Conservation (phyloP, 306 rosid species). For the Coriaria nepalensis region DNA sequence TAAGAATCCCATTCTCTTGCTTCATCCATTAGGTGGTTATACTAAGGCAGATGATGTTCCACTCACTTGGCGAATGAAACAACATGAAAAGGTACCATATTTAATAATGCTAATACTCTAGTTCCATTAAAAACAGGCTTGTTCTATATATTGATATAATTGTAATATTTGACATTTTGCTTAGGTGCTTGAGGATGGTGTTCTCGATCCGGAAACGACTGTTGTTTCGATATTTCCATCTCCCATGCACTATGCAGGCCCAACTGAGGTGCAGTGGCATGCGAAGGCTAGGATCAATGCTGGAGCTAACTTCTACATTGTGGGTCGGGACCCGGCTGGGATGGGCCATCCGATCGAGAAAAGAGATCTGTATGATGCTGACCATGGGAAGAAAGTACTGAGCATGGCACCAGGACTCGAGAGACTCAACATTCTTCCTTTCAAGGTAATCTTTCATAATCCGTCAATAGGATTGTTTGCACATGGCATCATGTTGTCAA, state of each 20-base stretch:
- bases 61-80: slow-evolving; percentile 91
- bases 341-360: slow-evolving; percentile 92
- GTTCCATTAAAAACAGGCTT: background rate
- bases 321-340: slow-evolving; percentile 99
- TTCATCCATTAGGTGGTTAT: slow-evolving; percentile 94
- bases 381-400: slow-evolving; percentile 91
- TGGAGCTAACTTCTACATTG: slow-evolving; percentile 95
- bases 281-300: slow-evolving; percentile 99
- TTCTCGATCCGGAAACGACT: slow-evolving; percentile 95
- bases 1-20: slow-evolving; percentile 88
- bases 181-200: slow-evolving; percentile 98
- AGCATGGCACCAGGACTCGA: slow-evolving; percentile 99
- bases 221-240: slow-evolving; percentile 98
- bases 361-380: slow-evolving; percentile 89
- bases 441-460: slow-evolving; percentile 45
- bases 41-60: slow-evolving; percentile 99
- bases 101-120: background rate
- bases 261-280: slow-evolving; percentile 99
- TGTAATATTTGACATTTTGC: slow-evolving; percentile 1
- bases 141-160: slow-evolving; percentile 2
- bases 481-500: slow-evolving; percentile 2
- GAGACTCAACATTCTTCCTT: slow-evolving; percentile 94
- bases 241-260: slow-evolving; percentile 99
- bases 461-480: background rate
- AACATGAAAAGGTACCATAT: slow-evolving; percentile 79